Evolutionary conservation across 1,139 yeast species (phyloP), one percentile per base, ranked within the genome.

Genomic region (Taiozyma onychis): DNA sequence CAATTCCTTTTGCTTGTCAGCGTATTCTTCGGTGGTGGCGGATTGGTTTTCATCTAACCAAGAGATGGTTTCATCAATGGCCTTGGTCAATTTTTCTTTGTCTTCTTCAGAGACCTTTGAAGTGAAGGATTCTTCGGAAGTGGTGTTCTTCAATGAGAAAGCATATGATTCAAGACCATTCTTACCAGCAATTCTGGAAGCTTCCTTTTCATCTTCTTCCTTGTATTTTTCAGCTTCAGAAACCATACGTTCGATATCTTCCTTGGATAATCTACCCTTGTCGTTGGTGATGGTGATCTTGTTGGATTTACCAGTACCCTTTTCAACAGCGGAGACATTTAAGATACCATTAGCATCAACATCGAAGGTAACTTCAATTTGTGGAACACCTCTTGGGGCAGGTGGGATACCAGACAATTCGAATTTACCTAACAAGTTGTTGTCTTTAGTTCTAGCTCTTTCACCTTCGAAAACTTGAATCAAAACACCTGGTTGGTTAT

Each of bases 381-480:
- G 95, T 68, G 96, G 95, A 60, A 88, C 95, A 79, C 96, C 96
- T 78, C 93, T 88, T 73, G 96, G 96, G 56, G 96, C 95, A 66
- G 96, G 95, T 69, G 96, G 96, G 61, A 88, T 88, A 72, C 96
- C 96, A 65, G 90, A 77, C 68, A 88, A 82, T 72, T 90, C 93
- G 74, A 88, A 88, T 82, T 88, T 88, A 77, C 96, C 96, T 69
- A 88, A 85, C 74, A 88, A 75, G 83, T 88, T 88, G 87, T 88
- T 88, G 78, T 88, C 96, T 81, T 88, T 85, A 61, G 95, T 87
- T 75, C 83, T 81, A 68, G 91, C 88, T 78, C 96, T 85, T 80
- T 88, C 96, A 81, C 96, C 96, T 77, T 88, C 95, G 75, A 78
- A 88, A 61, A 88, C 95, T 80, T 90, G 90, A 70, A 88, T 87